A percentile compares a stretch with the other conserved stretches of the same genome.
phyloP scores from a whole-genome alignment of 108 stramenopile genomes.

The Skeletonema costatum region DNA sequence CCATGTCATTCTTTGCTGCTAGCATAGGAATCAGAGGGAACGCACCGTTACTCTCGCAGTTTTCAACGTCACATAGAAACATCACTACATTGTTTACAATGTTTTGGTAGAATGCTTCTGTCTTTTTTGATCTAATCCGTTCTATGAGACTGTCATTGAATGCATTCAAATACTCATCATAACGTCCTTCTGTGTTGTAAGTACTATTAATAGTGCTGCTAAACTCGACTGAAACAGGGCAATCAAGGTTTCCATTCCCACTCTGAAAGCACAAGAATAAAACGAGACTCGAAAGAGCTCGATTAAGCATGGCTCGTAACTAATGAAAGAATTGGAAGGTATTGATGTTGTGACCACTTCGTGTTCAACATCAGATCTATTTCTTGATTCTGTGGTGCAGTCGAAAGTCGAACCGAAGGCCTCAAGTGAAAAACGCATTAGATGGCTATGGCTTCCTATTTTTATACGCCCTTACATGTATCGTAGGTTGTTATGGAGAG shows the following conservation, averaged over 20 bases:
- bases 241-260: background rate
- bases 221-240: conserved; percentile 26
- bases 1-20: conserved; percentile 44
- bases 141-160: background rate
- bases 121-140: conserved; percentile 23
- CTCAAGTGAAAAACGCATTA: too few relatives aligned
- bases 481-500: too few relatives aligned
- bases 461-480: too few relatives aligned
- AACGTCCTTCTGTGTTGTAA: conserved; percentile 16
- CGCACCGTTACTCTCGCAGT: conserved; percentile 35
- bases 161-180: conserved; percentile 24
- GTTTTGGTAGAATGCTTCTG: conserved; percentile 38
- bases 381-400: too few relatives aligned
- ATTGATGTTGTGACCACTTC: too few relatives aligned
- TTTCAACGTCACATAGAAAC: conserved; percentile 43
- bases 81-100: conserved; percentile 40
- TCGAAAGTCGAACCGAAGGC: too few relatives aligned
- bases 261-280: conserved; percentile 6
- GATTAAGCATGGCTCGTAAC: background rate
- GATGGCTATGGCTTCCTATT: too few relatives aligned
- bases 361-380: too few relatives aligned
- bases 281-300: background rate
- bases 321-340: too few relatives aligned
- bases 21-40: conserved; percentile 26
- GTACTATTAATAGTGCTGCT: background rate